phyloP scores from a whole-genome alignment of 441 rosid species.

The Gossypium gossypioides region DNA sequence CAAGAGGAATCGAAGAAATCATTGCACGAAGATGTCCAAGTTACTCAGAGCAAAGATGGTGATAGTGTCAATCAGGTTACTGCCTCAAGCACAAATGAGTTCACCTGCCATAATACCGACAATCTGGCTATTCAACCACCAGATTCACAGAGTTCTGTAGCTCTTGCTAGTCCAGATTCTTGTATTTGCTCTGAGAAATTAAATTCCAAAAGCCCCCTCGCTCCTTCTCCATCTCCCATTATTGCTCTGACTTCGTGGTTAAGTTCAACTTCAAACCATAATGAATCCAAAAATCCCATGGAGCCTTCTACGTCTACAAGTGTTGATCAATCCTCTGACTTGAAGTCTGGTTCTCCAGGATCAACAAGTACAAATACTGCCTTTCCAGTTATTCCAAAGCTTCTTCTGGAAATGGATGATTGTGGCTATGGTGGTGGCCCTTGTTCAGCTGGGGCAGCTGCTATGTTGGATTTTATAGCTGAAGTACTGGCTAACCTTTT shows the following conservation, averaged over 20 bases:
- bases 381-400: constrained; percentile 38
- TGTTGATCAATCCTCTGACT: constrained; percentile 42
- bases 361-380: constrained; percentile 30
- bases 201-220: constrained; percentile 40
- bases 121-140: constrained; percentile 32
- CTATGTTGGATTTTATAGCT: constrained; percentile 65
- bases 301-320: constrained; percentile 41
- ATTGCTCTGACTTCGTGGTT: constrained; percentile 84
- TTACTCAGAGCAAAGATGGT: constrained; percentile 36
- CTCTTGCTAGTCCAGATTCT: constrained; percentile 54
- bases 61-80: constrained; percentile 43
- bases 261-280: constrained; percentile 38
- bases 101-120: constrained; percentile 28
- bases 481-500: constrained; percentile 74
- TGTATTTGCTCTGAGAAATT: constrained; percentile 82
- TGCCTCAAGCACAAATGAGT: constrained; percentile 52
- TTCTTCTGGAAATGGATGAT: constrained; percentile 66
- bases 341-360: constrained; percentile 40
- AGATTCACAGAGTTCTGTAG: constrained; percentile 67
- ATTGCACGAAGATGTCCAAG: constrained; percentile 34
- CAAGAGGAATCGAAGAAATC: constrained; percentile 45
- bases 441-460: constrained; percentile 78
- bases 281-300: constrained; percentile 50
- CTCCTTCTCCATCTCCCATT: constrained; percentile 60
- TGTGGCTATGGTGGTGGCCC: constrained; percentile 83